Conservation (phyloP, 2,329 filamentous ascomycete species). For the Cladosporium oxysporum region DNA sequence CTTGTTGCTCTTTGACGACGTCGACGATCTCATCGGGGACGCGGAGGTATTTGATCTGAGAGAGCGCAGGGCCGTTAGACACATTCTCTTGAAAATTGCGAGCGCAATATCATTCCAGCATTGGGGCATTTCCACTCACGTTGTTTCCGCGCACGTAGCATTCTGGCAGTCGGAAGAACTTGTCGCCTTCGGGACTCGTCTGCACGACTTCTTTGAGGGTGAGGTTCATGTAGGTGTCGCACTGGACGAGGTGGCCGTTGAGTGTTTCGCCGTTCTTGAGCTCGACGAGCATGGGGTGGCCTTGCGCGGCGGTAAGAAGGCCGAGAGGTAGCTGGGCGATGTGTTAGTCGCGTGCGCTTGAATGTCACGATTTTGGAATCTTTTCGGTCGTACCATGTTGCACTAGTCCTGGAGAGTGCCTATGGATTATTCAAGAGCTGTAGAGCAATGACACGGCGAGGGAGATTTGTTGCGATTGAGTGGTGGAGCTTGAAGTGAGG, state of each 20-base stretch:
- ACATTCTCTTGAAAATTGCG: background rate
- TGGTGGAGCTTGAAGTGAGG: conserved; percentile 12
- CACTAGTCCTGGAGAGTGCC: background rate
- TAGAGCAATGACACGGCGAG: background rate
- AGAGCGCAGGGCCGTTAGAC: background rate
- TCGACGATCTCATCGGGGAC: conserved; percentile 98
- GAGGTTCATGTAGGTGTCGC: conserved; percentile 99
- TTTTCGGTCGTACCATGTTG: conserved; percentile 28
- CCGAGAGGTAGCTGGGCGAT: conserved; percentile 63
- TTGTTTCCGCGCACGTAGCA: conserved; percentile 98
- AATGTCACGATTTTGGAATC: background rate
- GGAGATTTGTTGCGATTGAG: background rate
- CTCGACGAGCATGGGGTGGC: conserved; percentile 96
- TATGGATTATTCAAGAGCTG: background rate
- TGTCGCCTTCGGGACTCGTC: conserved; percentile 91
- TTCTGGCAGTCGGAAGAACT: conserved; percentile 87
- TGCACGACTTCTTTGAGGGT: conserved; percentile 96
- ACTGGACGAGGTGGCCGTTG: conserved; percentile 92
- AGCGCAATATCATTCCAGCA: no score
- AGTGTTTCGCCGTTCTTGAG: conserved; percentile 97
- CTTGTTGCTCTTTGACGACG: conserved; percentile 85
- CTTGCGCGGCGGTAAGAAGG: conserved; percentile 91
- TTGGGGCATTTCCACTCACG: conserved; percentile 53
- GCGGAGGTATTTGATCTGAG: conserved; percentile 96
- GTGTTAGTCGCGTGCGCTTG: conserved; percentile 22